Conservation (phyloP, 2,329 filamentous ascomycete species). For the Elsinoe ampelina region DNA sequence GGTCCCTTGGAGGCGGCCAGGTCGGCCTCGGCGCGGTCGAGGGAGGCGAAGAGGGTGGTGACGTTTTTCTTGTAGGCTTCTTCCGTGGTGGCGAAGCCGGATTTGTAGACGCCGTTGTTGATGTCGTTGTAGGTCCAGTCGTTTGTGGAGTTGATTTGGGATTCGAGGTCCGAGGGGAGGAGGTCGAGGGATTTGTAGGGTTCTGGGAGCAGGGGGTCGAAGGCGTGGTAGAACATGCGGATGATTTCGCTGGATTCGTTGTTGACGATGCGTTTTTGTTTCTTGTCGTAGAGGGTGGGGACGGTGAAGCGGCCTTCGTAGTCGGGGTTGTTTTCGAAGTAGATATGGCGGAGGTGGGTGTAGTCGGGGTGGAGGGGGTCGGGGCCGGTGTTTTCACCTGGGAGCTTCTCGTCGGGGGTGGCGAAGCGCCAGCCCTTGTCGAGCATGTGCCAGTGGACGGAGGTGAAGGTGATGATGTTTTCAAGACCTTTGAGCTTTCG, state of each 20-base stretch:
- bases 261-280: conserved; percentile 61
- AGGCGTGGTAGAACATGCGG: conserved; percentile 72
- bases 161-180: conserved; percentile 35
- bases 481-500: conserved; percentile 87
- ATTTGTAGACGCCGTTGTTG: conserved; percentile 37
- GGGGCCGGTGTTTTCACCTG: conserved; percentile 46
- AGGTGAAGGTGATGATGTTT: conserved; percentile 66
- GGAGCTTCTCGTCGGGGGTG: conserved; percentile 48
- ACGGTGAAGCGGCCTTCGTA: conserved; percentile 80
- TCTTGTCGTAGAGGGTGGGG: conserved; percentile 65
- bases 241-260: conserved; percentile 86
- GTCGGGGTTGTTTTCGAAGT: conserved; percentile 62
- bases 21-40: conserved; percentile 39
- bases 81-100: conserved; percentile 44
- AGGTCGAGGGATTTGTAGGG: conserved; percentile 37
- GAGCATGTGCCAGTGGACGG: conserved; percentile 87
- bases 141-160: conserved; percentile 41
- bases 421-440: conserved; percentile 76
- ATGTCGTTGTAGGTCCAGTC: conserved; percentile 42
- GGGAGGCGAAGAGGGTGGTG: conserved; percentile 37
- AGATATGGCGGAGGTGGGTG: conserved; percentile 67
- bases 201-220: conserved; percentile 46
- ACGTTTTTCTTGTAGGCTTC: conserved; percentile 42
- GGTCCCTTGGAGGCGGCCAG: conserved; percentile 35
- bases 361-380: conserved; percentile 60